Evolutionary conservation across 192 early-diverging fungal species (phyloP).

Genomic region (Pecoramyces ruminantium): DNA sequence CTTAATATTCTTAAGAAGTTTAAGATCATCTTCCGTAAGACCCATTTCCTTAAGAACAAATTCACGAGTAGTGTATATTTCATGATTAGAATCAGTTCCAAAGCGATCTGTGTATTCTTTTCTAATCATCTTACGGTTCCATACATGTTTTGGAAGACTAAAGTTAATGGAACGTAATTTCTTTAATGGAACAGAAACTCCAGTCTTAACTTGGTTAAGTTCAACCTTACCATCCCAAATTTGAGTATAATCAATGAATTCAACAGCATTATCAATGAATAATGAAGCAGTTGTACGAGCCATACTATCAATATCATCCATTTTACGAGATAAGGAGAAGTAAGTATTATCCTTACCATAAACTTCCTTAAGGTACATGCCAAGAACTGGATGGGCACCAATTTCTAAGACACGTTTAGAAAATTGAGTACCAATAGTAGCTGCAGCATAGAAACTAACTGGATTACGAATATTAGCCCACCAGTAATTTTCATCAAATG

Average conservation of each 20-base stretch:
- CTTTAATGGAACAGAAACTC: background rate
- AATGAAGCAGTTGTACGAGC: background rate
- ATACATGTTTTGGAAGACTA: background rate
- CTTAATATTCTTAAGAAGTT: background rate
- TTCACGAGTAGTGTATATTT: background rate
- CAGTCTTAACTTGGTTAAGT: background rate
- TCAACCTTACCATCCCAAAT: background rate
- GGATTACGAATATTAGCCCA: background rate
- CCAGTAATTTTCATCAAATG: background rate
- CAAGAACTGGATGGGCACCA: background rate
- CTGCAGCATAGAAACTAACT: background rate
- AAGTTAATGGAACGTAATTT: background rate
- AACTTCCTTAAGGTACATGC: background rate
- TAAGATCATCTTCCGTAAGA: background rate
- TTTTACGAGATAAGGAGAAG: background rate
- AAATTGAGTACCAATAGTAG: background rate
- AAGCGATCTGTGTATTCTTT: background rate
- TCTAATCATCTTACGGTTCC: background rate
- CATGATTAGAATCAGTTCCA: background rate
- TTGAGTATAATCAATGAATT: background rate
- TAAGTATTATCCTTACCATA: background rate
- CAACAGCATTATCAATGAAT: background rate
- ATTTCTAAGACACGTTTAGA: background rate
- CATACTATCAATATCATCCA: background rate
- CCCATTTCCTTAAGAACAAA: background rate